Evolutionary conservation across 2,329 filamentous ascomycete species (phyloP), one percentile per base, ranked within the genome.

Genomic region (Cordyceps militaris): DNA sequence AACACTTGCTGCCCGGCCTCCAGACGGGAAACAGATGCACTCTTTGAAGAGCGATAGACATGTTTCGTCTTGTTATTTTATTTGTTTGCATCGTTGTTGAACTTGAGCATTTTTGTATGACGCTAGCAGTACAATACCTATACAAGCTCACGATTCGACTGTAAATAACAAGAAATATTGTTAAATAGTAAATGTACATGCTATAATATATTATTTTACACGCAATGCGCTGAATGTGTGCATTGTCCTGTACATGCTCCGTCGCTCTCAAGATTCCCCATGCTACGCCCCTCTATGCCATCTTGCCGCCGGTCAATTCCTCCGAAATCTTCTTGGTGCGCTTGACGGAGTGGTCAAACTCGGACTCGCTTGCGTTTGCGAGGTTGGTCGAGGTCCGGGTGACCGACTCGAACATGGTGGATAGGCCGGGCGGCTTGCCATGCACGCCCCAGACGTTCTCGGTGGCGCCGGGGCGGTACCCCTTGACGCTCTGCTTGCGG

Each of bases 301-400:
- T 76, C 71, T 80, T 82, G 60, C 81, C 81, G 54, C 82, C 82
- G 23, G 81, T 84, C 60, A 85, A 72, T 69, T 82, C 79, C 68
- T 84, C 82, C 3, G 81, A 76, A 57, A 84, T 77, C 50, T 68
- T 72, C 73, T 80, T 82, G 67, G 83, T 81, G 58, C 80, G 71
- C 69, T 74, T 73, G 19, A 73, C 71, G 21, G 79, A 80, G 61
- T 74, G 74, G 56, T 73, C 72, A 53, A 69, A 69, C 58, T 76
- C 74, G 8, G 70, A 67, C 62, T 70, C 71, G 55, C 69, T 64
- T 40, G 68, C 61, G 32, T 75, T 71, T 61, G 71, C 69, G 16
- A 72, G 63, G 62, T 70, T 74, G 32, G 66, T 70, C 3, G 71
- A 70, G 32, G 66, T 66, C 47, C 70, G 67, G 23, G 66, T 66